Base-by-base conservation (phyloP, 75 land plant species). In the Gnetum montanum region DNA sequence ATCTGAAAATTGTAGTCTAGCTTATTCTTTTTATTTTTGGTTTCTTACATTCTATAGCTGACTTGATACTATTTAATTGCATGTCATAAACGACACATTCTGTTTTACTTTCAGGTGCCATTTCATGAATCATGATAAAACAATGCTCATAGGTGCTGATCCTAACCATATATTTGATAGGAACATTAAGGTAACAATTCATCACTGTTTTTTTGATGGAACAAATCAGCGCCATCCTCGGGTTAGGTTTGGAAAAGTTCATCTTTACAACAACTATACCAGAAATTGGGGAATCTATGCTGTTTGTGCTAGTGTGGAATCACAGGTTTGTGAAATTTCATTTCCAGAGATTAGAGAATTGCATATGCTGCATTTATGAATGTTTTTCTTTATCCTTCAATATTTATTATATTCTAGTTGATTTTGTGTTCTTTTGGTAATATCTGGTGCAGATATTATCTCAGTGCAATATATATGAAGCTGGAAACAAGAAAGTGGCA, bases 191-290 rank as follows among this genome's bases (percentile, higher is more conserved):
- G 90, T 93, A 34, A 93, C 95, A 43, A 93, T 93, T 57, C 98
- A 94, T 44, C 98, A 89, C 60, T 94, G 96, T 47, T 89, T 94
- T 61, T 94, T 94, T 71, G 96, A 94, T 70, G 91, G 98, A 29
- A 94, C 98, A 4, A 64, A 72, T 18, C 96, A 94, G 66, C 67
- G 98, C 49, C 98, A 94, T 58, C 98, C 98, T 38, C 96, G 98
- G 29, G 83, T 94, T 64, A 74, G 98, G 60, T 94, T 77, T 69
- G 98, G 73, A 8, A 89, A 85, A 76, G 96, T 89, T 8, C 98
- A 94, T 71, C 66, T 94, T 8, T 94, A 94, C 50, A 94, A 94
- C 67, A 94, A 94, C 62, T 94, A 94, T 58, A 94, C 96, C 11
- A 80, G 98, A 65, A 70, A 82, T 41, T 94, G 98, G 98, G 82